phyloP scores from a whole-genome alignment of 2,329 filamentous ascomycete species.

The Epicoccum nigrum region DNA sequence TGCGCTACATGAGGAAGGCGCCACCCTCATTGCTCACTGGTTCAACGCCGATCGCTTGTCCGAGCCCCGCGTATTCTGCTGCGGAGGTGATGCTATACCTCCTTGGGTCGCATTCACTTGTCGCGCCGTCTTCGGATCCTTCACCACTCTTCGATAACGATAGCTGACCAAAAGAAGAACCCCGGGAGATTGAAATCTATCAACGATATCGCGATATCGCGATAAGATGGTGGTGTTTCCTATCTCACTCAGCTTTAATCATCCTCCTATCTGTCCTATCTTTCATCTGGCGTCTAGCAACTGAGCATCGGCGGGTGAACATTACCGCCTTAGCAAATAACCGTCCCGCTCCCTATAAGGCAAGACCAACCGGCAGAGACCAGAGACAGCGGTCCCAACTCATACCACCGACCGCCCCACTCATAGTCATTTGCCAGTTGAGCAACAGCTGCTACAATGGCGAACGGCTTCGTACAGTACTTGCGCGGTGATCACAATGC shows the following conservation, averaged over 20 bases:
- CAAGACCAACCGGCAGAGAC: not conserved
- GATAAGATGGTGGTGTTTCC: constrained; percentile 18
- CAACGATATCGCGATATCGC: constrained; percentile 2
- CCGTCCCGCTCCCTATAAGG: constrained; percentile 6
- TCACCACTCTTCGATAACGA: constrained; percentile 17
- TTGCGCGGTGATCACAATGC: constrained; percentile 43
- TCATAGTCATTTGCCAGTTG: not conserved
- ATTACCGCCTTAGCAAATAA: constrained; percentile 12
- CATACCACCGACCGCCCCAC: not conserved
- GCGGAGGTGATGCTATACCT: not conserved
- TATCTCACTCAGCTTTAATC: constrained; percentile 19
- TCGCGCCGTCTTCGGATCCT: not conserved
- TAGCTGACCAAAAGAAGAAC: constrained; percentile 15
- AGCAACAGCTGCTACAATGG: constrained; percentile 25
- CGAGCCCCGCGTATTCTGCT: constrained; percentile 22
- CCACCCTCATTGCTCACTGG: constrained; percentile 13
- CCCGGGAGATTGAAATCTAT: constrained; percentile 4
- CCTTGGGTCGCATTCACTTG: not conserved
- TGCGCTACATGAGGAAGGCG: constrained; percentile 20
- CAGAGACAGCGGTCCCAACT: not conserved
- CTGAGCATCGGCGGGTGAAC: constrained; percentile 13
- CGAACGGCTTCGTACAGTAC: constrained; percentile 39
- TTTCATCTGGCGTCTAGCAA: constrained; percentile 10
- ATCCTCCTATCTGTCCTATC: constrained; percentile 22
- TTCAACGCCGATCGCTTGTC: constrained; percentile 13